phyloP scores from a whole-genome alignment of 1,284 basidiomycete species.

The Rhodotorula sp. region DNA sequence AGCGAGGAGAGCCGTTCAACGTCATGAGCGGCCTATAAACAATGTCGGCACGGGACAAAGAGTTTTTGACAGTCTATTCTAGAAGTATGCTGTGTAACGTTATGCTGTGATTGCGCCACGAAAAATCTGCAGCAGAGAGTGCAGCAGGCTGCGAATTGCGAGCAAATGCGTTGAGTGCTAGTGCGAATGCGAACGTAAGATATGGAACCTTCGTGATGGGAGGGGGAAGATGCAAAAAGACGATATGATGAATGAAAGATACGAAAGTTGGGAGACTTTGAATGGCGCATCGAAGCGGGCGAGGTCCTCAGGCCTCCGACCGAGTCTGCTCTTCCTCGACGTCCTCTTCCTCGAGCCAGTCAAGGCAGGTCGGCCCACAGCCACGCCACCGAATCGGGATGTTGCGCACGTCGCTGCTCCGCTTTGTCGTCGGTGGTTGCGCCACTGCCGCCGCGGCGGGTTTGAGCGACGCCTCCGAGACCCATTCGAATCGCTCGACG shows the following conservation, averaged over 20 bases:
- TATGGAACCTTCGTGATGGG: background rate
- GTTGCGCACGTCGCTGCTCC: conserved; percentile 7
- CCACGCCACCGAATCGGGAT: conserved; percentile 41
- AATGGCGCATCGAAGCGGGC: background rate
- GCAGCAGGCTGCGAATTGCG: background rate
- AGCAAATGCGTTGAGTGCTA: background rate
- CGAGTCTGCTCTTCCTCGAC: background rate
- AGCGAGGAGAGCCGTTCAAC: conserved; percentile 4
- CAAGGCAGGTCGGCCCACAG: conserved; percentile 38
- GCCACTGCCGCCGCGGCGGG: background rate
- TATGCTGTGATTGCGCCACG: background rate
- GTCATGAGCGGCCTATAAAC: too few species aligned
- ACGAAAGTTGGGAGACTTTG: background rate
- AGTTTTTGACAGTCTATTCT: background rate
- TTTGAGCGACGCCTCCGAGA: conserved; percentile 23
- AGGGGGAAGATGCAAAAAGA: background rate
- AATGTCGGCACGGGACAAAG: background rate
- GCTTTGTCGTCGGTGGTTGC: background rate
- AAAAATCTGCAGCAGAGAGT: background rate
- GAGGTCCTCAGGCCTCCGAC: background rate
- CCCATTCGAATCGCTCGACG: conserved; percentile 43
- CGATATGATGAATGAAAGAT: background rate
- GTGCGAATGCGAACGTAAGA: background rate
- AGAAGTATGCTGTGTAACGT: background rate
- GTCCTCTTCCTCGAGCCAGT: conserved; percentile 38